Evolutionary conservation across 192 early-diverging fungal species (phyloP), one percentile per base, ranked within the genome.

Genomic region (Backusella tuberculispora): DNA sequence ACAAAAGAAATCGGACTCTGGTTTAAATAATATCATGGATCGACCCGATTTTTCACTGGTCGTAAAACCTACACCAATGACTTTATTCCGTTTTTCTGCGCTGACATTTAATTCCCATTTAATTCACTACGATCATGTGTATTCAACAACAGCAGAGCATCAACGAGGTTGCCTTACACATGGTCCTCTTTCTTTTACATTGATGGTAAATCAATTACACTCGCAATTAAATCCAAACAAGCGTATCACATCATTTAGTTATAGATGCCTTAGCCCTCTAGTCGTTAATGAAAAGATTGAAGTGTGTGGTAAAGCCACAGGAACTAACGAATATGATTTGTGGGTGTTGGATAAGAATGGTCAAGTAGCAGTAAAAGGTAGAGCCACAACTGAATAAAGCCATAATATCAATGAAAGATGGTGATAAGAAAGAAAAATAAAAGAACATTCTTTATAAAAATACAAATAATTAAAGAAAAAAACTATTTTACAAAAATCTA

Each of bases 91-190:
- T 0, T 73, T 65, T 46, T 73, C 72, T n/a, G 72, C 72, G 0
- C 63, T 73, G 13, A 73, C 72, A 2, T 73, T 73, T 8, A 73
- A 73, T 64, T 63, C 72, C 0, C 72, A 73, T 34, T 29, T 40
- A 37, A 73, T 73, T 17, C 72, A 73, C 40, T 73, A 45, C 45
- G 72, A 73, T 46, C 63, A 73, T 38, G 40, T 26, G 26, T 65
- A 73, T 65, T 43, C 60, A 21, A 65, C 72, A 24, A 46, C 38
- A 37, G 26, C 44, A 6, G 72, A 73, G 34, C 48, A 73, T 37
- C 63, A 73, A 21, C 60, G n/a, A 45, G 72, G 56, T 14, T 73
- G 72, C n/a, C 41, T 73, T 9, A 63, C 64, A 15, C 72, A 73
- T 73, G 72, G 72, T 0, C 72, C 72, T 29, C 24, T 73, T 12